These are phyloP conservation scores for Aspergillus heteromorphus DNA, from an alignment of 495 filamentous ascomycete genomes.

Conservation along the genomic window DNA sequence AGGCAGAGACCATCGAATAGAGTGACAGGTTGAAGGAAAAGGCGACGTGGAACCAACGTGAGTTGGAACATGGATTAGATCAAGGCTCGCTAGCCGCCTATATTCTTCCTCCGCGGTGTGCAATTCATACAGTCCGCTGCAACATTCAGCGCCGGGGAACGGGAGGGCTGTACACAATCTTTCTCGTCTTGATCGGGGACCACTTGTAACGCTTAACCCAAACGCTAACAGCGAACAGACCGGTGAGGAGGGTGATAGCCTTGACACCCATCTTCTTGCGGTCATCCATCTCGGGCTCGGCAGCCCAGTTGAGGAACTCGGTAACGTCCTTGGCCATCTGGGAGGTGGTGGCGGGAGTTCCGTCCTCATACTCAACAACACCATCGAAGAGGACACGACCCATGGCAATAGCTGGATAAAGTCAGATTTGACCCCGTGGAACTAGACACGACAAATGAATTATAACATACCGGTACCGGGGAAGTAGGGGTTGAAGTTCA, in stretches of 20 bases:
- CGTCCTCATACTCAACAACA: slow-evolving; percentile 97
- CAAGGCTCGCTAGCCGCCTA: slow-evolving; percentile 22
- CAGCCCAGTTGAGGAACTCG: slow-evolving; percentile 98
- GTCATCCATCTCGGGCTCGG: slow-evolving; percentile 98
- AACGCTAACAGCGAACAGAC: slow-evolving; percentile 79
- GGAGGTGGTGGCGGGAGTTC: slow-evolving; percentile 85
- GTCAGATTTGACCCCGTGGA: background rate
- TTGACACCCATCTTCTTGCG: slow-evolving; percentile 99
- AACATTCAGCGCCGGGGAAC: slow-evolving; percentile 41
- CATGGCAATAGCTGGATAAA: slow-evolving; percentile 78
- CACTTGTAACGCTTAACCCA: slow-evolving; percentile 99
- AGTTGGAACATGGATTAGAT: slow-evolving; percentile 26
- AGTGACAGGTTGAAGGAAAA: slow-evolving; percentile 27
- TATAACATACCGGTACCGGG: slow-evolving; percentile 72
- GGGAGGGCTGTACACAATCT: slow-evolving; percentile 82
- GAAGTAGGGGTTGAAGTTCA: slow-evolving; percentile 99
- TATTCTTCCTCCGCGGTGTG: slow-evolving; percentile 28
- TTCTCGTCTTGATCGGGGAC: slow-evolving; percentile 88
- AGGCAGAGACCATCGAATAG: slow-evolving; percentile 32
- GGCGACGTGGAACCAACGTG: slow-evolving; percentile 21
- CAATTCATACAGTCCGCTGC: slow-evolving; percentile 30
- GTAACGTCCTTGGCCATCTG: slow-evolving; percentile 99
- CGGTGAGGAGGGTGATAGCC: slow-evolving; percentile 69
- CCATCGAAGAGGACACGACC: slow-evolving; percentile 96
- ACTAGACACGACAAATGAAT: background rate